phyloP scores from a whole-genome alignment of 805 yeast species.

The Lipomyces anomalus region DNA sequence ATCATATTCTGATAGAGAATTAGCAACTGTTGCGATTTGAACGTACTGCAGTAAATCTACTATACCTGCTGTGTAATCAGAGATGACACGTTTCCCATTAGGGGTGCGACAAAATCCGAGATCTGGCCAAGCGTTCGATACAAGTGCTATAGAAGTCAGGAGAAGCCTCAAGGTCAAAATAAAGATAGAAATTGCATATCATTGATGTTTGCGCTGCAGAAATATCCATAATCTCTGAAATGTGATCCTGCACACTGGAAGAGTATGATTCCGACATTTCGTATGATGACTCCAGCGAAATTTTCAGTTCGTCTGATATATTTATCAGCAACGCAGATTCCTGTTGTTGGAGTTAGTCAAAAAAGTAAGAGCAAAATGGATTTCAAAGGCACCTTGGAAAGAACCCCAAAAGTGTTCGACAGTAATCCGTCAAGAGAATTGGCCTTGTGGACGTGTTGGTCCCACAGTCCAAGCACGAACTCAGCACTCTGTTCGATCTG shows the following conservation, averaged over 20 bases:
- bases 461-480: not conserved
- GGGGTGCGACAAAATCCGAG: too few species aligned
- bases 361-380: not conserved
- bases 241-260: not conserved
- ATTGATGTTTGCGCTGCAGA: not conserved
- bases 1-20: too few species aligned
- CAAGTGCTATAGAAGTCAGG: too few species aligned
- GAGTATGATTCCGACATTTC: conserved; percentile 1
- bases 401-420: not conserved
- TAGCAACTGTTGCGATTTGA: not conserved
- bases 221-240: not conserved
- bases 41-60: not conserved
- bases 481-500: not conserved
- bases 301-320: not conserved
- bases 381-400: not conserved
- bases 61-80: not conserved
- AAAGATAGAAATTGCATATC: not conserved
- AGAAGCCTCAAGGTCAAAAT: not conserved
- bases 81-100: too few species aligned
- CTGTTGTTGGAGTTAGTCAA: not conserved
- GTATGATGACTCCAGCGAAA: conserved; percentile 1
- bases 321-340: not conserved
- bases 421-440: not conserved
- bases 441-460: not conserved
- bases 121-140: not conserved